Conservation (phyloP, 208 protist genomes). For the Balamuthia mandrillaris region DNA sequence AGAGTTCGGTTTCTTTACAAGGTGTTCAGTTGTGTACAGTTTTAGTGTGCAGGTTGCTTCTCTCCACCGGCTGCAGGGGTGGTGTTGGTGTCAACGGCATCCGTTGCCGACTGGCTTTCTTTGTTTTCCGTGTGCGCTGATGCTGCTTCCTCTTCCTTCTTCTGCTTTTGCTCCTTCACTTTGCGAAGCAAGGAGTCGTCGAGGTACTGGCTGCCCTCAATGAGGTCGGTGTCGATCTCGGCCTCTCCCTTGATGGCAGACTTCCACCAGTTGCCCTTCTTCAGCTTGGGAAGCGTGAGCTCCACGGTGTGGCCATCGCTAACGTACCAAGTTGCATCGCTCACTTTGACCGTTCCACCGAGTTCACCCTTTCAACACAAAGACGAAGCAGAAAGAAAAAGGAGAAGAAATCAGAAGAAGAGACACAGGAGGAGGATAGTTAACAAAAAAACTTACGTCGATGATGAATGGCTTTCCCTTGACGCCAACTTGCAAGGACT, state of each 20-base stretch:
- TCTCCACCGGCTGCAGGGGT: too few relatives aligned
- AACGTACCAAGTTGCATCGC: neutral
- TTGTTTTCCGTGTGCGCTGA: neutral
- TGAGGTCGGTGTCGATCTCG: slow-evolving; percentile 15
- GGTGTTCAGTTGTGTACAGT: too few relatives aligned
- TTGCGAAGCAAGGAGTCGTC: neutral
- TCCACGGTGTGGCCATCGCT: slow-evolving; percentile 28
- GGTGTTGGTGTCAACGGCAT: too few relatives aligned
- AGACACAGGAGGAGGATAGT: too few relatives aligned
- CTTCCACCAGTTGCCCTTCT: slow-evolving; percentile 35
- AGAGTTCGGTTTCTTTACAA: too few relatives aligned
- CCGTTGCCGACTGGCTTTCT: too few relatives aligned
- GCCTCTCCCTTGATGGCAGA: slow-evolving; percentile 2
- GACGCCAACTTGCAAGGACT: neutral
- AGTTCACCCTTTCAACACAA: neutral
- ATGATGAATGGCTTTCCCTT: neutral
- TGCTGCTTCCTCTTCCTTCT: slow-evolving; percentile 13
- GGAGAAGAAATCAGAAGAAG: too few relatives aligned
- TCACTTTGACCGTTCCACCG: neutral
- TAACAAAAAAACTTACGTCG: too few relatives aligned
- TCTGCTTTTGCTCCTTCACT: slow-evolving; percentile 7
- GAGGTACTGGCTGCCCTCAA: slow-evolving; percentile 33
- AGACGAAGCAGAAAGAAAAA: too few relatives aligned
- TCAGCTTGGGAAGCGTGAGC: slow-evolving; percentile 26
- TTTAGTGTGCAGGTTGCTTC: too few relatives aligned